Conservation (phyloP, 495 filamentous ascomycete genomes). For the Penicillium dipodomyicola region DNA sequence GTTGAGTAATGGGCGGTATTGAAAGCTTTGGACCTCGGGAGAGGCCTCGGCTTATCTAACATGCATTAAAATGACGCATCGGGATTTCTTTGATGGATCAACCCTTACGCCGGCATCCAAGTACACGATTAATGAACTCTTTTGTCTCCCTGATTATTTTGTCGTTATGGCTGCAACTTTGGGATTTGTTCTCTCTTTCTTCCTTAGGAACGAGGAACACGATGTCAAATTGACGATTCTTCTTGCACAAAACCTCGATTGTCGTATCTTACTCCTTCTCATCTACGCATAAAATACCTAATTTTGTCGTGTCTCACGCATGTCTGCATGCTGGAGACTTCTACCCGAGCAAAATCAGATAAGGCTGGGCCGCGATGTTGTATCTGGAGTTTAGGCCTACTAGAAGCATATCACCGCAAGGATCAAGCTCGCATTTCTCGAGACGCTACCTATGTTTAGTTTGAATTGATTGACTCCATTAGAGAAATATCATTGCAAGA, state of each 20-base stretch:
- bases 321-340: neutral
- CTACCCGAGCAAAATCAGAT: neutral
- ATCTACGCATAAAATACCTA: neutral
- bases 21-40: neutral
- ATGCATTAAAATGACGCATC: neutral
- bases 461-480: neutral
- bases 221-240: neutral
- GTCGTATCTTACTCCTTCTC: neutral
- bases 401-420: neutral
- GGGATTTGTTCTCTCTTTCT: neutral
- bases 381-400: neutral
- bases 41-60: neutral
- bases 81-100: neutral
- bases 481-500: neutral
- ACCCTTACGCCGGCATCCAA: neutral
- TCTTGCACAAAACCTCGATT: neutral
- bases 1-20: slow-evolving; percentile 32
- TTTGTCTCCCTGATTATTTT: neutral
- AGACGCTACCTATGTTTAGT: too few species aligned
- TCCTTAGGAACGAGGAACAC: neutral
- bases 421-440: neutral
- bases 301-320: neutral
- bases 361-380: neutral
- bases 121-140: slow-evolving; percentile 1
- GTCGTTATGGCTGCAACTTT: neutral